Conservation (phyloP, 768 basidiomycete genomes). For the Mycena latifolia region DNA sequence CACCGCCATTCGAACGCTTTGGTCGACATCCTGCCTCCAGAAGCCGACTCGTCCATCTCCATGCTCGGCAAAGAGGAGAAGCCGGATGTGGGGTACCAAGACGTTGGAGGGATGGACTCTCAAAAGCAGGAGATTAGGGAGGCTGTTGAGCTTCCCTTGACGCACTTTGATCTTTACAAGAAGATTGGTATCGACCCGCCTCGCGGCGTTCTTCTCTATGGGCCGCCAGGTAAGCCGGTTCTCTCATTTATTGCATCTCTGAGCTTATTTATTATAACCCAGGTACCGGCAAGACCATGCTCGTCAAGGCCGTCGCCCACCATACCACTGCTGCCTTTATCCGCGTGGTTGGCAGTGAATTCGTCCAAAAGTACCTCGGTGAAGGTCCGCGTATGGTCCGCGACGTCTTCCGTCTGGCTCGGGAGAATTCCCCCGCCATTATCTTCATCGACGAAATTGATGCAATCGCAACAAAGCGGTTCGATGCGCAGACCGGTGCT, state of each 20-base stretch:
- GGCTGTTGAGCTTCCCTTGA: conserved; percentile 95
- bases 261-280: neutral
- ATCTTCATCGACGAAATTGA: conserved; percentile 99
- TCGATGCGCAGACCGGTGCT: conserved; percentile 99
- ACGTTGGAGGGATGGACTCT: conserved; percentile 96
- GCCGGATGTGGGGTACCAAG: conserved; percentile 93
- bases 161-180: conserved; percentile 98
- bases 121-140: conserved; percentile 99
- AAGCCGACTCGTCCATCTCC: conserved; percentile 96
- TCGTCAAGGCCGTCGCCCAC: conserved; percentile 99
- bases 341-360: conserved; percentile 97
- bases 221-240: conserved; percentile 84
- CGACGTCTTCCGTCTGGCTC: conserved; percentile 97
- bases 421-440: conserved; percentile 97
- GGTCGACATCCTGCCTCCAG: conserved; percentile 97
- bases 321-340: conserved; percentile 98
- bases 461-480: conserved; percentile 99
- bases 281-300: conserved; percentile 99
- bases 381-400: conserved; percentile 99
- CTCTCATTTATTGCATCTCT: conserved; percentile 5
- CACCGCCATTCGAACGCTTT: conserved; percentile 99
- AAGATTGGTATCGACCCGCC: conserved; percentile 99
- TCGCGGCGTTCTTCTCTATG: conserved; percentile 95
- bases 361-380: conserved; percentile 99
- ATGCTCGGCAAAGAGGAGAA: conserved; percentile 96